phyloP scores from a whole-genome alignment of 208 protist genomes.

The Blastocrithidia nonstop region DNA sequence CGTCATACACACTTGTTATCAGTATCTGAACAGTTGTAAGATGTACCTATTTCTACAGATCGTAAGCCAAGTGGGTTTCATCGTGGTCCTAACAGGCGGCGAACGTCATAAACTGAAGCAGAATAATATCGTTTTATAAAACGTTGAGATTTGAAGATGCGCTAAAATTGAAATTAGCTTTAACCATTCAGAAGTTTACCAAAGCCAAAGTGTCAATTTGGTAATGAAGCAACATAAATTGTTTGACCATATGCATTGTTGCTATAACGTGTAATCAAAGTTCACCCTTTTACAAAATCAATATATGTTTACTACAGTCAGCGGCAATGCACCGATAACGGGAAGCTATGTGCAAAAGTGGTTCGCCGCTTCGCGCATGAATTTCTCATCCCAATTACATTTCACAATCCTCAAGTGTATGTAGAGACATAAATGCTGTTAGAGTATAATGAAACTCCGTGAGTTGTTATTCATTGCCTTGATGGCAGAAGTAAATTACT shows the following conservation, averaged over 20 bases:
- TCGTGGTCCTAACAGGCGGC: constrained; percentile 71
- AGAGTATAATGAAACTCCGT: constrained; percentile 82
- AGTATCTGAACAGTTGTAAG: constrained; percentile 78
- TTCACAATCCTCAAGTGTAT: constrained; percentile 87
- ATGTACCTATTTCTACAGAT: constrained; percentile 70
- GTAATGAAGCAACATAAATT: constrained; percentile 80
- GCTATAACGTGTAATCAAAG: constrained; percentile 67
- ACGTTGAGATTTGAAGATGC: constrained; percentile 75
- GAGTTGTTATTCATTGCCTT: constrained; percentile 73
- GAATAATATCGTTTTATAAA: constrained; percentile 70
- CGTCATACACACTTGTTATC: constrained; percentile 11
- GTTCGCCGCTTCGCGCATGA: constrained; percentile 56
- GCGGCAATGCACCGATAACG: constrained; percentile 30
- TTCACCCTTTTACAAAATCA: constrained; percentile 86
- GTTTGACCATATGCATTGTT: constrained; percentile 81
- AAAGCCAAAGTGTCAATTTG: constrained; percentile 77
- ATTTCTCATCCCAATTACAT: constrained; percentile 80
- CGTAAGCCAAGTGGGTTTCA: constrained; percentile 65
- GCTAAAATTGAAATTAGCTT: constrained; percentile 62
- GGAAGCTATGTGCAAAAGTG: constrained; percentile 18
- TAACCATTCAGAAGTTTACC: constrained; percentile 81
- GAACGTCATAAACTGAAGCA: constrained; percentile 56
- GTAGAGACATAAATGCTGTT: constrained; percentile 84
- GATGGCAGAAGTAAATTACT: constrained; percentile 17
- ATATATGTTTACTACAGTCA: constrained; percentile 86